These are phyloP conservation scores for Silene coronaria DNA, from an alignment of 179 eudicot species.

Conservation along the genomic window DNA sequence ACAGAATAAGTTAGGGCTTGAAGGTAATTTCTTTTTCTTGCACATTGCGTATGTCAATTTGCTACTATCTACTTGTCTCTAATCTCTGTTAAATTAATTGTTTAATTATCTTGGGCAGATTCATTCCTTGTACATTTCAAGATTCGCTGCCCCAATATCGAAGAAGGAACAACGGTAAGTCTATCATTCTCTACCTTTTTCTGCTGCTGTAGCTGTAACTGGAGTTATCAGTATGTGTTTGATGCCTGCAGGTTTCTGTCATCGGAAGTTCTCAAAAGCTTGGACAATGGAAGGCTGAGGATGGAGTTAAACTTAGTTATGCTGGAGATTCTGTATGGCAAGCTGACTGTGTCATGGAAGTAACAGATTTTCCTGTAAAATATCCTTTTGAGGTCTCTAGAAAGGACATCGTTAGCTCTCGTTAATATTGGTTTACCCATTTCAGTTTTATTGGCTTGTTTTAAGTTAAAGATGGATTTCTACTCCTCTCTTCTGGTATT, in stretches of 20 bases:
- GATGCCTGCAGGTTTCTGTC: conserved; percentile 58
- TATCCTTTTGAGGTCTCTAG: conserved; percentile 51
- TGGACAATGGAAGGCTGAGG: conserved; percentile 75
- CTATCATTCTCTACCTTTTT: not conserved
- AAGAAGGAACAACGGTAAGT: conserved; percentile 74
- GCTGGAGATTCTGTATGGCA: conserved; percentile 86
- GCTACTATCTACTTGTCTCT: not conserved
- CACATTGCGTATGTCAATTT: conserved; percentile 1
- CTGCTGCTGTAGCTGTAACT: not conserved
- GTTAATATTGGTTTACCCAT: not conserved
- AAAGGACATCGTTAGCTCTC: not conserved
- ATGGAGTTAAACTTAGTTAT: conserved; percentile 64
- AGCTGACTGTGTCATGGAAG: conserved; percentile 59
- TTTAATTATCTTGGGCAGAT: conserved; percentile 42
- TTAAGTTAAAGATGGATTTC: not conserved
- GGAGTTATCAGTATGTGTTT: not conserved
- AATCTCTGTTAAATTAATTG: conserved; percentile 13
- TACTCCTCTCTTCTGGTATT: not conserved
- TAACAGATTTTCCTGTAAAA: conserved; percentile 77
- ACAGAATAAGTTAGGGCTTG: conserved; percentile 47
- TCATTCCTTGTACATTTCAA: conserved; percentile 66
- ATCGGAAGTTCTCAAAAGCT: conserved; percentile 70
- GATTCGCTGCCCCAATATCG: conserved; percentile 76
- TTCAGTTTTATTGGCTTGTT: not conserved
- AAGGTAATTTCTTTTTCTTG: conserved; percentile 38